Percentiles rank a stretch among this genome's conserved stretches.
Evolutionary conservation across 345 rosid species (phyloP).

Genomic region (Toxicodendron radicans): DNA sequence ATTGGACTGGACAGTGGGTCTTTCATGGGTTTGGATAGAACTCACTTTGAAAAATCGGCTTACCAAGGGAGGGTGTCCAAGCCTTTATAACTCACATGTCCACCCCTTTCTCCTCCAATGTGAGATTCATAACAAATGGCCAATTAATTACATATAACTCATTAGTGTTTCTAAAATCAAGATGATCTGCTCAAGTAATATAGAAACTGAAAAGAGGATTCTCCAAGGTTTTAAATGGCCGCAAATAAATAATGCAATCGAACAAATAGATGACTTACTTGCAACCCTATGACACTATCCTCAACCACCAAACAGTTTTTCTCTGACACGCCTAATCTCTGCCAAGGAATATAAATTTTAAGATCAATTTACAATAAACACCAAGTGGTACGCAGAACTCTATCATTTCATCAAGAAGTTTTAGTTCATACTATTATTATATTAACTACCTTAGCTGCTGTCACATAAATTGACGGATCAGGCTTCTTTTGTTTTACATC

Average conservation of each 20-base stretch:
- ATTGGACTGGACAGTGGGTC: too few relatives aligned
- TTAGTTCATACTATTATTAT: neutral
- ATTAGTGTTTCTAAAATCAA: neutral
- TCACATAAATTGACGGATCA: constrained; percentile 76
- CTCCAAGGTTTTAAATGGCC: neutral
- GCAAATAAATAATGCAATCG: neutral
- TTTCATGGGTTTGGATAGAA: too few relatives aligned
- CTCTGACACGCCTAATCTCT: constrained; percentile 73
- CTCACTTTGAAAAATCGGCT: too few relatives aligned
- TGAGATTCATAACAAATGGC: too few relatives aligned
- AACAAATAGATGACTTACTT: constrained; percentile 37
- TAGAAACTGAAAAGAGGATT: neutral
- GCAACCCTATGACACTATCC: constrained; percentile 93
- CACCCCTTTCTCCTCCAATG: too few relatives aligned
- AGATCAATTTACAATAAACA: constrained; percentile 3
- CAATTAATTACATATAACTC: neutral
- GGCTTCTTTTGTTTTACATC: constrained; percentile 99
- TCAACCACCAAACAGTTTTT: constrained; percentile 87
- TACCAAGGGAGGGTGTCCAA: too few relatives aligned
- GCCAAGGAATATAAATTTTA: constrained; percentile 28
- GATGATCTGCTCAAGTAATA: neutral
- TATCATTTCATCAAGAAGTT: neutral
- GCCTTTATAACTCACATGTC: too few relatives aligned
- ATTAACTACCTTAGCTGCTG: constrained; percentile 65
- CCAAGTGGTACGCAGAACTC: neutral